These are phyloP conservation scores for Penicillium mononematosum DNA, from an alignment of 495 filamentous ascomycete genomes.

Conservation along the genomic window DNA sequence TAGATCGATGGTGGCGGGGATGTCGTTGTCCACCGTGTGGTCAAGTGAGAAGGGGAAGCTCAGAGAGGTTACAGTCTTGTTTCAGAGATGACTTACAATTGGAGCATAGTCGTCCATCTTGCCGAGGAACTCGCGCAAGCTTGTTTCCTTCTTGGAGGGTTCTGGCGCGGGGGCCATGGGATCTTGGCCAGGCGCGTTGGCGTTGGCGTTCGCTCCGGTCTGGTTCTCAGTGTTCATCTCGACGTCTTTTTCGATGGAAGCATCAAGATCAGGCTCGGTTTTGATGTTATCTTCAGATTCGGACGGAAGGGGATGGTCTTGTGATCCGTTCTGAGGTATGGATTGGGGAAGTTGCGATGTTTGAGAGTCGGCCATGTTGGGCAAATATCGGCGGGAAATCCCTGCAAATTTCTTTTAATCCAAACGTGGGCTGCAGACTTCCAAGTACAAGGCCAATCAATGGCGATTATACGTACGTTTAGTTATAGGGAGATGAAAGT, in stretches of 20 bases:
- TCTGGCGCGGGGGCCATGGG: conserved; percentile 39
- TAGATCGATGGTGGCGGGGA: background rate
- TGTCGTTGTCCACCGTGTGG: background rate
- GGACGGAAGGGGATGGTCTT: conserved; percentile 15
- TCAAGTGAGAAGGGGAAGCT: background rate
- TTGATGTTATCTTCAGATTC: conserved; percentile 29
- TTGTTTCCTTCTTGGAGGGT: conserved; percentile 83
- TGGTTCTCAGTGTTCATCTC: conserved; percentile 38
- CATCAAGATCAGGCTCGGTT: conserved; percentile 36
- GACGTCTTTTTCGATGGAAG: conserved; percentile 47
- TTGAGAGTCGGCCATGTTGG: conserved; percentile 18
- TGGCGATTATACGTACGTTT: background rate
- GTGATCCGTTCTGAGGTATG: conserved; percentile 14
- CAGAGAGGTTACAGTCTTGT: background rate
- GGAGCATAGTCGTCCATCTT: conserved; percentile 99
- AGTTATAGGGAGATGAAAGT: conserved; percentile 13
- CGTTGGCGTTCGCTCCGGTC: conserved; percentile 18
- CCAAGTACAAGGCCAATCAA: conserved; percentile 11
- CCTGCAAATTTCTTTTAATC: conserved; percentile 9
- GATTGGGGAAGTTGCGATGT: conserved; percentile 14
- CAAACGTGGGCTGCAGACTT: conserved; percentile 9
- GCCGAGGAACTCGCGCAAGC: conserved; percentile 80
- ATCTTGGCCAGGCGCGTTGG: conserved; percentile 26
- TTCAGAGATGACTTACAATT: conserved; percentile 61
- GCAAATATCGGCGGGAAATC: conserved; percentile 6